Conservation (phyloP, 306 rosid genomes). For the Abrus precatorius region DNA sequence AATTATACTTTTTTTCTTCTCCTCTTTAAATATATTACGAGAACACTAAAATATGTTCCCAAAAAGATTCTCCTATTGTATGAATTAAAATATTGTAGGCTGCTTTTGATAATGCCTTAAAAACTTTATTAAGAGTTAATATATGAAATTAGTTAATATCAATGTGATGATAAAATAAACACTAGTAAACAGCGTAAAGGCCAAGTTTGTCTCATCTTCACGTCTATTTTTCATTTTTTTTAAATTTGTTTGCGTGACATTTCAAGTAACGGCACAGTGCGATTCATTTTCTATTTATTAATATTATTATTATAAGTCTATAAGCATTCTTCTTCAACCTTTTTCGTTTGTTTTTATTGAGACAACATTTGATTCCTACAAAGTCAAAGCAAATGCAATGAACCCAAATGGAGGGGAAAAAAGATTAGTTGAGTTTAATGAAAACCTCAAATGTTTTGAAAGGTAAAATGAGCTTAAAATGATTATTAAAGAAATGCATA, state of each 20-base stretch:
- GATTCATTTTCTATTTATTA: conserved; percentile 18
- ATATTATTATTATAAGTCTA: neutral
- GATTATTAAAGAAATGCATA: neutral
- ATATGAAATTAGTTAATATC: conserved; percentile 37
- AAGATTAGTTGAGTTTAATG: neutral
- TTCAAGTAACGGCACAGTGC: conserved; percentile 41
- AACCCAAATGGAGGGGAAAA: conserved; percentile 30
- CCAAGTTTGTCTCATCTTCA: conserved; percentile 48
- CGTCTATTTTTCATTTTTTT: neutral
- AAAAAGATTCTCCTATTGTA: neutral
- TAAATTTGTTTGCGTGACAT: conserved; percentile 14
- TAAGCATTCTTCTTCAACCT: conserved; percentile 16
- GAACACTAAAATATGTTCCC: neutral
- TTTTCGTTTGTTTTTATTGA: conserved; percentile 42
- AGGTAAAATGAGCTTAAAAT: neutral
- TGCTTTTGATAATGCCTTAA: conserved; percentile 28
- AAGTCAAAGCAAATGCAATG: conserved; percentile 43
- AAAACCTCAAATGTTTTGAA: neutral
- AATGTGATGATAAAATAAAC: conserved; percentile 32
- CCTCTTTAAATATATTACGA: neutral
- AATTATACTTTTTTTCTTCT: neutral
- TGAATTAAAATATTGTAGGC: conserved; percentile 5
- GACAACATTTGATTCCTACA: conserved; percentile 39
- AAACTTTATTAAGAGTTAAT: conserved; percentile 10
- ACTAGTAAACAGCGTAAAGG: conserved; percentile 46